Base-by-base conservation (phyloP, 768 basidiomycete genomes). In the Russula vinacea region DNA sequence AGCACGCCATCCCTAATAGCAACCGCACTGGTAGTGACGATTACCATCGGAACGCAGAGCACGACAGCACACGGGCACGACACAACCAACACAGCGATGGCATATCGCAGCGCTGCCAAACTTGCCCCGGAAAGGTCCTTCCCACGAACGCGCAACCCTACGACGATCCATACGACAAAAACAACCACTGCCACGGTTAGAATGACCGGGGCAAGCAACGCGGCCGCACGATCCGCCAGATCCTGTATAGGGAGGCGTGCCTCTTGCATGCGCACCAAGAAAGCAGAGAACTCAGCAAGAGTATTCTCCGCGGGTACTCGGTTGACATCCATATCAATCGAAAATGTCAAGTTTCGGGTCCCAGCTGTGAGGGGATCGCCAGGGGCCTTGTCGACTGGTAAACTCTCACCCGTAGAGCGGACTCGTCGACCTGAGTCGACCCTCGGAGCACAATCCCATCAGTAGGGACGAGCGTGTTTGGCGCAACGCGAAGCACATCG, bases 31-130 rank as follows among this genome's bases (percentile, higher is more conserved):
- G 75, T 72, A 29, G 75, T 71, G 47, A 76, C 72, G 11, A 74
- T 72, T 22, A 76, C 74, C 75, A 76, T 76, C 2, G 75, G 74
- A 22, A 76, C 76, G 26, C 74, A 77, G 44, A 75, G 71, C 29
- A 73, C 73, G 35, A 78, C 71, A 22, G 76, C 82, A 68, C 83
- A 85, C 0, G 83, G 84, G 69, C 83, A 84, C 17, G 79, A 80
- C 29, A 84, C 77, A 13, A 83, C 81, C 14, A 84, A 72, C 14
- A 79, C 77, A 16, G 81, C 77, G 64, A 85, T 79, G 5, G 79
- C 78, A 67, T 84, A 84, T 42, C 80, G 79, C 57, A 85, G 71
- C 7, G 81, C 78, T 51, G 68, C 64, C 42, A 77, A 72, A 3
- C 68, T 71, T 3, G 78, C 75, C 16, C 68, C 54, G 14, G 70